A percentile compares a stretch with the other conserved stretches of the same genome.
phyloP scores from a whole-genome alignment of 139 green algal species.

The Pseudopediastrum boryanum region DNA sequence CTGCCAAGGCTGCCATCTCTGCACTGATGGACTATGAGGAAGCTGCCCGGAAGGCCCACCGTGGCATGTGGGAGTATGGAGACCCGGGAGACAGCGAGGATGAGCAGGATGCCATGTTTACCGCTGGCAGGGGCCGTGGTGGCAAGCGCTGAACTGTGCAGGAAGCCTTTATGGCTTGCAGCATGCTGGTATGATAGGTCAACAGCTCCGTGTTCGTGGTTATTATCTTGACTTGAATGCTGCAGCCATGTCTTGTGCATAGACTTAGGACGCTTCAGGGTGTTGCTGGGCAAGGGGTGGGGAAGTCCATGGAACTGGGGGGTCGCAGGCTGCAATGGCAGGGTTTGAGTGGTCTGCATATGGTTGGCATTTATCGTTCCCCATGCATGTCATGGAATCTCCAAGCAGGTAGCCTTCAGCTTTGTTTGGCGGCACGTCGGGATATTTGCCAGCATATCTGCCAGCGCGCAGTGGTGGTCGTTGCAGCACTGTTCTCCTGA shows the following conservation, averaged over 20 bases:
- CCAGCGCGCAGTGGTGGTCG: too few relatives aligned
- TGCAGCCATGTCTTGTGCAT: not conserved
- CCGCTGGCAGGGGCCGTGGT: constrained; percentile 1
- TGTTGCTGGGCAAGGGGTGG: too few relatives aligned
- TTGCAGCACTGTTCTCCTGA: too few relatives aligned
- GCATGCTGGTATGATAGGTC: not conserved
- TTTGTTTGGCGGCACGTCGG: too few relatives aligned
- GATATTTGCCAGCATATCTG: too few relatives aligned
- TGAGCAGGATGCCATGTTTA: constrained; percentile 38
- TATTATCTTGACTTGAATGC: not conserved
- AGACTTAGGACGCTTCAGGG: not conserved
- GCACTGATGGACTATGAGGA: constrained; percentile 69
- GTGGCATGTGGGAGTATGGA: constrained; percentile 87
- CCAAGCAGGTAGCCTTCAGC: too few relatives aligned
- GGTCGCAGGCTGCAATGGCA: too few relatives aligned
- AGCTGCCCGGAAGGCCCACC: constrained; percentile 60
- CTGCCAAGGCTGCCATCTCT: constrained; percentile 27
- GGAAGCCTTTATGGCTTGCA: too few relatives aligned
- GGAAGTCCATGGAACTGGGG: too few relatives aligned
- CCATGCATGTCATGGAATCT: too few relatives aligned
- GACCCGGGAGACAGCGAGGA: constrained; percentile 85
- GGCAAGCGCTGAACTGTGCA: not conserved
- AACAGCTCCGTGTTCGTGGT: not conserved
- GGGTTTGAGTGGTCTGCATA: too few relatives aligned
- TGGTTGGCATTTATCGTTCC: too few relatives aligned